Evolutionary conservation across 2,329 filamentous ascomycete genomes (phyloP), one percentile per base, ranked within the genome.

Genomic region (Fusarium phyllophilum): DNA sequence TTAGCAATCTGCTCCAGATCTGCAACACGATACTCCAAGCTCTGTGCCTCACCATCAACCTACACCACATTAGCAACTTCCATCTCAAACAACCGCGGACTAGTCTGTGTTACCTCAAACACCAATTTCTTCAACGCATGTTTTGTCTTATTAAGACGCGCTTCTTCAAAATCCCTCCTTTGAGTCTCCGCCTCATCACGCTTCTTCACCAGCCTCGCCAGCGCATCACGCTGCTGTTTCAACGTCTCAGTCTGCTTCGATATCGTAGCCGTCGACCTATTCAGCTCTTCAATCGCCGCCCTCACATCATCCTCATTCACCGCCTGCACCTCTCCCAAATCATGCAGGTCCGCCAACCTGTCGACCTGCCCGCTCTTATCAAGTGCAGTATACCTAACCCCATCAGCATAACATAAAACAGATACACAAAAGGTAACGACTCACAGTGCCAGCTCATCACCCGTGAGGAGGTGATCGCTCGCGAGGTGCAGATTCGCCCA

Each of bases 211-310:
- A 87, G 44, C 83, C 84, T 73, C 39, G 85, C 85, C 59, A 93
- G 79, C 15, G 90, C 90, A 74, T 89, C 87, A 68, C 89, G 89
- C 79, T 94, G 92, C 57, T 87, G 84, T 63, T 87, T 86, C 24
- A 94, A 79, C 1, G 87, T 84, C 77, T 90, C 88, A 34, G 87
- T 90, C 77, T 94, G 92, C 79, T 88, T 88, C 70, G 88, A 85
- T 34, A 94, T 92, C 24, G 86, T 87, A 24, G 86, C 86, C 2
- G 92, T 93, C 4, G 92, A 93, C 42, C 84, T 84, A 67, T 89
- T 86, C n/a, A 94, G 84, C 60, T 92, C 88, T 7, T 88, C 85
- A 56, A 93, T 89, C 22, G 92, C 92, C 45, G 84, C 81, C 60
- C 85, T 85, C 62, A 94, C 83, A 58, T 93, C 90, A 33, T 87